phyloP scores from a whole-genome alignment of 2,329 filamentous ascomycete genomes.

The Aspergillus ibericus region DNA sequence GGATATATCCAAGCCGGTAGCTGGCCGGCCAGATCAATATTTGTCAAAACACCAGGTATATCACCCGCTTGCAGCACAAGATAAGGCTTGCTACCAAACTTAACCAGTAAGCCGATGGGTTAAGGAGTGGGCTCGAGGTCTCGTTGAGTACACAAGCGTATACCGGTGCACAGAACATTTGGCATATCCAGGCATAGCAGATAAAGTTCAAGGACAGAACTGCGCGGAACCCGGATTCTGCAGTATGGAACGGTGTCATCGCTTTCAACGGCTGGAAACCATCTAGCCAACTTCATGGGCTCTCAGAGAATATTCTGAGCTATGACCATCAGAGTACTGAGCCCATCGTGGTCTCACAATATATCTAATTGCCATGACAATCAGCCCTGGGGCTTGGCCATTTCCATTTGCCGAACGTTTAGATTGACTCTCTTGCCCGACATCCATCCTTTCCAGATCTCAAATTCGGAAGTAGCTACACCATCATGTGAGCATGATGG shows the following conservation, averaged over 20 bases:
- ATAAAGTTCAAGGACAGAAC: not conserved
- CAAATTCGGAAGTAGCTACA: slow-evolving; percentile 48
- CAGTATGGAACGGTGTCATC: not conserved
- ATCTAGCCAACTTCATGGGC: not conserved
- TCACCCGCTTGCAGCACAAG: not conserved
- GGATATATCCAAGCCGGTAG: not conserved
- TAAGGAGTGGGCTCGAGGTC: no score
- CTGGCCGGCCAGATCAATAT: not conserved
- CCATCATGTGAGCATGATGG: slow-evolving; percentile 53
- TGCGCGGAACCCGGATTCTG: not conserved
- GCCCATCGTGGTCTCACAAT: not conserved
- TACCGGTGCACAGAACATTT: not conserved
- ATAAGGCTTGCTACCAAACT: no score
- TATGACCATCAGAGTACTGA: not conserved
- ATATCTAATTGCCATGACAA: not conserved
- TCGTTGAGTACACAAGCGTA: not conserved
- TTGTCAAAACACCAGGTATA: not conserved
- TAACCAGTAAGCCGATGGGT: no score
- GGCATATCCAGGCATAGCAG: not conserved
- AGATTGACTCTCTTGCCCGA: slow-evolving; percentile 81
- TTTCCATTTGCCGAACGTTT: slow-evolving; percentile 82
- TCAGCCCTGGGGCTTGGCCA: not conserved
- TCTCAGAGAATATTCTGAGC: not conserved
- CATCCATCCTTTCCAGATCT: slow-evolving; percentile 85
- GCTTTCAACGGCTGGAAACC: not conserved